A percentile compares a stretch with the other conserved stretches of the same genome.
phyloP scores from a whole-genome alignment of 192 early-diverging fungal species.

The Gigaspora rosea region DNA sequence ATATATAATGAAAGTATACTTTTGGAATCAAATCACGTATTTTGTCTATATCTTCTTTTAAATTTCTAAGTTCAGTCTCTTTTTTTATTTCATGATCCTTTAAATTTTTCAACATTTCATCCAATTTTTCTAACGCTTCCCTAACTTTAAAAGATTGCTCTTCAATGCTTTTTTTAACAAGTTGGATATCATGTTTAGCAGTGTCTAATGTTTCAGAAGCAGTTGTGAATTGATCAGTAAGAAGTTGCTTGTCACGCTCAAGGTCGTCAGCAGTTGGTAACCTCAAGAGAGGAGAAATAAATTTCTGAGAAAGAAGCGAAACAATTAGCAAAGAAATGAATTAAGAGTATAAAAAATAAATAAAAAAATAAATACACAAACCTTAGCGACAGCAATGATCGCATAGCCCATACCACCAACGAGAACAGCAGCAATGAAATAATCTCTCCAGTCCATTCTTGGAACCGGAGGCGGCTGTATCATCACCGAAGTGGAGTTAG shows the following conservation, averaged over 20 bases:
- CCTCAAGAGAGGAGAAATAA: conserved; percentile 61
- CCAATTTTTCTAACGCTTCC: conserved; percentile 65
- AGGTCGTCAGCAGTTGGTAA: conserved; percentile 68
- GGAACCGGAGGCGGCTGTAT: conserved; percentile 50
- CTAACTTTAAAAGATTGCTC: conserved; percentile 74
- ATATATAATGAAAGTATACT: conserved; percentile 44
- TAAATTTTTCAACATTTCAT: conserved; percentile 61
- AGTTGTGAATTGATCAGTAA: conserved; percentile 66
- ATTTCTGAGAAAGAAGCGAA: conserved; percentile 42
- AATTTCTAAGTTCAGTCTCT: conserved; percentile 66
- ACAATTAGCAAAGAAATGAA: background rate
- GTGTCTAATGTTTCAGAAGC: conserved; percentile 45
- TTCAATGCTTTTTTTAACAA: conserved; percentile 57
- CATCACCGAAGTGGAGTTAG: conserved; percentile 35
- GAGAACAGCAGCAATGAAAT: conserved; percentile 84
- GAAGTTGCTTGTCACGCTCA: conserved; percentile 65
- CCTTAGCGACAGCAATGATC: conserved; percentile 74
- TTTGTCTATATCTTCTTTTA: conserved; percentile 75
- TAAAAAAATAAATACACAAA: conserved; percentile 37
- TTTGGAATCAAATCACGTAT: conserved; percentile 75
- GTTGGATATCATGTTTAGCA: conserved; percentile 39
- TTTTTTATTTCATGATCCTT: conserved; percentile 64
- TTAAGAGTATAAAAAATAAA: background rate
- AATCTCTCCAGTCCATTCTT: conserved; percentile 89
- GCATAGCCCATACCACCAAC: conserved; percentile 89